Percentiles rank a stretch among this genome's conserved stretches.
phyloP scores from a whole-genome alignment of 495 filamentous ascomycete species.

The Paragyromitra xinjiangensis region DNA sequence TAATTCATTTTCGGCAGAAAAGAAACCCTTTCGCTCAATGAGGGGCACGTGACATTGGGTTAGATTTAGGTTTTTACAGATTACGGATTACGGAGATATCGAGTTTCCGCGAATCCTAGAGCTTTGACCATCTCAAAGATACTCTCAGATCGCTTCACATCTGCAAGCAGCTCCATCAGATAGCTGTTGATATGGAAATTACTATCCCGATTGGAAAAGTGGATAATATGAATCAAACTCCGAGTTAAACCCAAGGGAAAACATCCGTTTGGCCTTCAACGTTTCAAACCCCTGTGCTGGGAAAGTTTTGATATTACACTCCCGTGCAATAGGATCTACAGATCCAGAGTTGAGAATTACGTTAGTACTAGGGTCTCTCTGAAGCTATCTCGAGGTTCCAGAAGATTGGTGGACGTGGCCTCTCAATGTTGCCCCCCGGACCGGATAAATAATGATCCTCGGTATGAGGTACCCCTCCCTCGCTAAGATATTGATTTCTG shows the following conservation, averaged over 20 bases:
- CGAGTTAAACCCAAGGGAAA: conserved; percentile 8
- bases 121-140: neutral
- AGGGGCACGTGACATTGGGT: neutral
- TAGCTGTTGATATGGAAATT: neutral
- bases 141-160: neutral
- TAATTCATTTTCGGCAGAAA: conserved; percentile 4
- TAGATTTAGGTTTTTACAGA: neutral
- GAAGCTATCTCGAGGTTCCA: conserved; percentile 23
- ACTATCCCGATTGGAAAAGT: neutral
- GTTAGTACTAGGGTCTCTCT: conserved; percentile 15
- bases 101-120: neutral
- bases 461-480: conserved; percentile 32
- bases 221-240: conserved; percentile 3
- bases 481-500: conserved; percentile 22
- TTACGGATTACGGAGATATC: conserved; percentile 1
- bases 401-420: conserved; percentile 38
- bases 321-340: conserved; percentile 24
- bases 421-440: conserved; percentile 25
- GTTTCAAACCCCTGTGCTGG: neutral
- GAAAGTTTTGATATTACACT: neutral
- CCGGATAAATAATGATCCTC: conserved; percentile 53
- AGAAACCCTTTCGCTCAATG: neutral
- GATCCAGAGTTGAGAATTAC: conserved; percentile 11
- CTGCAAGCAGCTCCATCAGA: neutral
- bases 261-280: conserved; percentile 1